Percentiles rank a stretch among this genome's conserved stretches.
Evolutionary conservation across 179 eudicot species (phyloP).

Genomic region (Beta lomatogona): DNA sequence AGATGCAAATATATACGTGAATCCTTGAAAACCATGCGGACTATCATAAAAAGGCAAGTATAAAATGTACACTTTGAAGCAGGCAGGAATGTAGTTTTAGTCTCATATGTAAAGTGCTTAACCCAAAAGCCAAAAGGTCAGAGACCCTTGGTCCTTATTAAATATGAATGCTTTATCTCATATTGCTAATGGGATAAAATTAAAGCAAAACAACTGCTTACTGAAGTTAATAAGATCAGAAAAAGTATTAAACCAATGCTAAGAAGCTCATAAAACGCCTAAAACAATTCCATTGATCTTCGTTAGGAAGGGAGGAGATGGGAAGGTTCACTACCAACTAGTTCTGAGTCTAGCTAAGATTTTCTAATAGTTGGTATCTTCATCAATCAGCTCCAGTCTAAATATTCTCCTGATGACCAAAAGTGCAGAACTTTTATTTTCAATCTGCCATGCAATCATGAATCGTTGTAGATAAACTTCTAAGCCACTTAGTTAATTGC

Average conservation of each 20-base stretch:
- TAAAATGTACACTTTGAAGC: neutral
- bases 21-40: neutral
- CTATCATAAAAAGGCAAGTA: constrained; percentile 14
- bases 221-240: neutral
- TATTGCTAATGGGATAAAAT: neutral
- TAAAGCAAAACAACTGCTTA: neutral
- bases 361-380: neutral
- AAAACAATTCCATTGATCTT: neutral
- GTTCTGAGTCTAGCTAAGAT: neutral
- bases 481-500: too few relatives aligned
- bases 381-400: neutral
- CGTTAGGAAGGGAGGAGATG: neutral
- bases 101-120: neutral
- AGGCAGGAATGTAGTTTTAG: neutral
- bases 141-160: neutral
- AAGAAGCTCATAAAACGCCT: neutral
- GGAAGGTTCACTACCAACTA: neutral
- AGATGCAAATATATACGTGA: neutral
- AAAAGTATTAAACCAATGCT: neutral
- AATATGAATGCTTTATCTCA: too few relatives aligned
- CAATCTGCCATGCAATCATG: neutral
- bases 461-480: too few relatives aligned
- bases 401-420: neutral
- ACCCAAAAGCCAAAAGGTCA: neutral
- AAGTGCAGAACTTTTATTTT: neutral